Percentiles rank a stretch among this genome's conserved stretches.
phyloP scores from a whole-genome alignment of 148 eudicot genomes.

The Rhododendron griersonianum region DNA sequence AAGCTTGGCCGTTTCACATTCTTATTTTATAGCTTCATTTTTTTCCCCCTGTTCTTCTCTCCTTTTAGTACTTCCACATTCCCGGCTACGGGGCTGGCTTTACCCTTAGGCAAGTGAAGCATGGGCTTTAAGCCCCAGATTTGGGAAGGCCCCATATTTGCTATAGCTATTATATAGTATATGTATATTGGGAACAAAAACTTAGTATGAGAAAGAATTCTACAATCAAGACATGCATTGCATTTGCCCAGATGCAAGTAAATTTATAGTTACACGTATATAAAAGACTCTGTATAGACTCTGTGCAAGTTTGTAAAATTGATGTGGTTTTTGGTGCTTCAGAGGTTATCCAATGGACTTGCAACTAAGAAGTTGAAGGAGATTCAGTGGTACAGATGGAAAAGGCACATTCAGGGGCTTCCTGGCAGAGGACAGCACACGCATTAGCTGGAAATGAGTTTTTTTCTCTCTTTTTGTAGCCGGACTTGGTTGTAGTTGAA shows the following conservation, averaged over 20 bases:
- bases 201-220: not conserved
- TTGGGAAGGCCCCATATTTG: not conserved
- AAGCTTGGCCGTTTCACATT: not conserved
- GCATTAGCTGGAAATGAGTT: conserved; percentile 2
- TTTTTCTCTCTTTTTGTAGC: not conserved
- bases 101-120: not conserved
- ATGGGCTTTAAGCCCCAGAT: not conserved
- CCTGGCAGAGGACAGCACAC: conserved; percentile 64
- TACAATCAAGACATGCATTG: not conserved
- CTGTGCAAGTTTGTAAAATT: not conserved
- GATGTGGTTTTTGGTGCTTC: conserved; percentile 11
- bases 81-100: not conserved
- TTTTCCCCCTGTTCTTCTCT: not conserved
- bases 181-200: no score
- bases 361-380: conserved; percentile 51
- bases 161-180: not conserved
- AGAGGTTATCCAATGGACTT: conserved; percentile 55
- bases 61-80: not conserved
- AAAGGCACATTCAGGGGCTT: conserved; percentile 48
- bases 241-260: not conserved
- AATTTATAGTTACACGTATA: not conserved
- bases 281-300: not conserved
- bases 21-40: no score
- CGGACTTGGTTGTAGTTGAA: not conserved
- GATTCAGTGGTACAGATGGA: conserved; percentile 55